Percentiles rank a stretch among this genome's conserved stretches.
phyloP scores from a whole-genome alignment of 192 early-diverging fungal species.

The Ramicandelaber brevisporus region DNA sequence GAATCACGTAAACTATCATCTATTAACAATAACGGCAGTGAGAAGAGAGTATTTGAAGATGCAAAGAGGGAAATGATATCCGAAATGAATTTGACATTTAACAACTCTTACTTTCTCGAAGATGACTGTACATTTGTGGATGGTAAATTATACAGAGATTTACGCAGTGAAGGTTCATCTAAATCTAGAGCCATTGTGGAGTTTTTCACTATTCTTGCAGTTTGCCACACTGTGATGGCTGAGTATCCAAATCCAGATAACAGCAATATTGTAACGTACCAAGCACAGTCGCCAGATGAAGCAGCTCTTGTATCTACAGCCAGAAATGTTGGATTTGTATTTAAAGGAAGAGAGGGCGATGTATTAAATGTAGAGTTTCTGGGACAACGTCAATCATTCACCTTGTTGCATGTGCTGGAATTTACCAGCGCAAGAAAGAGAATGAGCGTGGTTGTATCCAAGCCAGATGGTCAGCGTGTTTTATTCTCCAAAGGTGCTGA shows the following conservation, averaged over 20 bases:
- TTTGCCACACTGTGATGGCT: constrained; percentile 74
- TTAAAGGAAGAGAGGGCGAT: constrained; percentile 45
- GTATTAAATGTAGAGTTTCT: constrained; percentile 40
- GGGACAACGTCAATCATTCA: constrained; percentile 37
- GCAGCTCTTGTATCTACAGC: constrained; percentile 74
- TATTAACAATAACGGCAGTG: neutral
- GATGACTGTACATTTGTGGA: constrained; percentile 43
- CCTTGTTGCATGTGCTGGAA: constrained; percentile 46
- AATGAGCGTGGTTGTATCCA: constrained; percentile 76
- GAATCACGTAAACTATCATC: constrained; percentile 3
- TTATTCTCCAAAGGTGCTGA: constrained; percentile 89
- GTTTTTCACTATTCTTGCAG: constrained; percentile 60
- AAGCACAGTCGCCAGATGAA: constrained; percentile 87
- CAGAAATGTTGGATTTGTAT: constrained; percentile 56
- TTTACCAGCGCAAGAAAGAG: constrained; percentile 92
- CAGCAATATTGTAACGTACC: constrained; percentile 41
- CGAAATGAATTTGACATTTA: constrained; percentile 24
- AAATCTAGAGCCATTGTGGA: constrained; percentile 36
- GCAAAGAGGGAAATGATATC: constrained; percentile 24
- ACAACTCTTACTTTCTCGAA: constrained; percentile 31
- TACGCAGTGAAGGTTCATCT: constrained; percentile 18
- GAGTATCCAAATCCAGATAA: constrained; percentile 22
- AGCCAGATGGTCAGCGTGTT: constrained; percentile 43
- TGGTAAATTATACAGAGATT: constrained; percentile 30
- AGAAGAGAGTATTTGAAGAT: constrained; percentile 1